Base-by-base conservation (phyloP, 1,284 basidiomycete species). In the Austroboletus niveus region DNA sequence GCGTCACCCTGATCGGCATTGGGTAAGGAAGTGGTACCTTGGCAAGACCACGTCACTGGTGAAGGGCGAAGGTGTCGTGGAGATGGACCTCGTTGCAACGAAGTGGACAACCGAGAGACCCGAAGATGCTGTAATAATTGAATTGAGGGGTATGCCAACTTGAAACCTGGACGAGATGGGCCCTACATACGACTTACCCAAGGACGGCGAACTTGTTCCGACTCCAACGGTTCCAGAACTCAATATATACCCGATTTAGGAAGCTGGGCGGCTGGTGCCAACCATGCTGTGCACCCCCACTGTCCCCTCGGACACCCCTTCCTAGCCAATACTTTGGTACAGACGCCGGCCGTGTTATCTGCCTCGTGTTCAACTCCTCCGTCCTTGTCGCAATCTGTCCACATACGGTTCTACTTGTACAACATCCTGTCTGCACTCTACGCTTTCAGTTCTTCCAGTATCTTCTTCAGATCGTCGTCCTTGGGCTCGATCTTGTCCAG, bases 361-460 rank as follows among this genome's bases (percentile, higher is more conserved):
- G 55, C 64, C 57, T 58, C 56, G 36, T 66, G 63, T 53, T 45
- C 48, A 39, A 38, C 17, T 38, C n/a, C n/a, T 15, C 36, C 14
- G 30, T 29, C 29, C 29, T 8, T 29, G 29, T 29, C 29, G 29
- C 29, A 29, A 29, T 29, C 29, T 29, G 29, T 29, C 29, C 29
- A 29, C 29, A 29, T 29, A 29, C 8, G 29, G 29, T 2, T 9
- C 29, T 8, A 34, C 10, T 5, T 34, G 31, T 12, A 32, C 29
- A 29, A 29, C 8, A 29, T 29, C 27, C 27, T 4, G 8, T 9
- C 4, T 5, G 1, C 6, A 5, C 29, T 38, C 36, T 38, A 38
- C 15, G 6, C 36, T 14, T 87, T 75, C 57, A 92, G 77, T 63
- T 87, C 80, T 22, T 72, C 74, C 55, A 87, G 71, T 64, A 76